Conservation (phyloP, 2,329 filamentous ascomycete genomes). For the Colletotrichum cuscutae region DNA sequence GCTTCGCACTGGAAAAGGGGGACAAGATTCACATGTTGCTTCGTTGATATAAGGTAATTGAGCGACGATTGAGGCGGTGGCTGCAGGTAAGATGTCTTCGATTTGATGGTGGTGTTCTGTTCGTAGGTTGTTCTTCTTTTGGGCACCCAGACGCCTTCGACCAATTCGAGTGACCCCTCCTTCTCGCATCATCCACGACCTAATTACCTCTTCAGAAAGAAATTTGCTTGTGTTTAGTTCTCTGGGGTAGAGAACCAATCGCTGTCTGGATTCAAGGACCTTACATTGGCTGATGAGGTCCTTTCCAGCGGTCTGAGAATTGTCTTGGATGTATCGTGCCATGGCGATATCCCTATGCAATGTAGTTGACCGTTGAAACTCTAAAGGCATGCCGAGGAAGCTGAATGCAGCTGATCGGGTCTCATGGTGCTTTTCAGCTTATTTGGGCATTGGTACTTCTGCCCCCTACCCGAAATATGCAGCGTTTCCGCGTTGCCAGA, state of each 20-base stretch:
- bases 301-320: not conserved
- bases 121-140: not conserved
- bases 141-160: not conserved
- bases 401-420: not conserved
- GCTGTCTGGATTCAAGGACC: not conserved
- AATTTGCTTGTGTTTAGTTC: too few species aligned
- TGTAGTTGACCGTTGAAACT: not conserved
- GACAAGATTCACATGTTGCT: conserved; percentile 8
- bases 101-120: not conserved
- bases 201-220: too few species aligned
- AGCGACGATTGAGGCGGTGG: not conserved
- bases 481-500: not conserved
- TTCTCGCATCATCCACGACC: not conserved
- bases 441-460: not conserved
- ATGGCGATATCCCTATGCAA: not conserved
- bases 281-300: not conserved
- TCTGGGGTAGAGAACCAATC: not conserved
- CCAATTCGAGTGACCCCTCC: not conserved
- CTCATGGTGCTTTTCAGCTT: not conserved
- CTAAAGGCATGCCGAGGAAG: not conserved
- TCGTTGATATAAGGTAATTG: not conserved
- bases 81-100: not conserved
- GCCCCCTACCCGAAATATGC: not conserved
- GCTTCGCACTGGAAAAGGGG: not conserved
- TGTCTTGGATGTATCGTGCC: not conserved